Percentiles rank a stretch among this genome's conserved stretches.
Evolutionary conservation across 1,284 basidiomycete genomes (phyloP).

Genomic region (Marasmius tenuissimus): DNA sequence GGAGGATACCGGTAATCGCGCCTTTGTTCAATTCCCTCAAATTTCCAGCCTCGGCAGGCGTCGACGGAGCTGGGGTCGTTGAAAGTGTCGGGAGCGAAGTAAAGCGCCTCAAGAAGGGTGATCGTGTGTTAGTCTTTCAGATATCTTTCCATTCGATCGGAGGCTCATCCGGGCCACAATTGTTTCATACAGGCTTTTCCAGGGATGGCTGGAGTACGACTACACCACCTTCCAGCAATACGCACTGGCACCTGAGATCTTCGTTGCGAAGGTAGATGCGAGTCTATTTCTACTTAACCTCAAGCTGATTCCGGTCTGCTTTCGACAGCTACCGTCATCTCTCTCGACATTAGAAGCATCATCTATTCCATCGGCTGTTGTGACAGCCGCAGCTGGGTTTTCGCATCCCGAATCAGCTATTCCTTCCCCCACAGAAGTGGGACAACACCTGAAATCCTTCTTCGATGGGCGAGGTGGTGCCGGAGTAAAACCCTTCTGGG

Average conservation of each 20-base stretch:
- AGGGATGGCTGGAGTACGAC: slow-evolving; percentile 35
- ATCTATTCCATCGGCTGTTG: background rate
- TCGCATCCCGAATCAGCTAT: background rate
- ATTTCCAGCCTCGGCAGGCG: too few relatives aligned
- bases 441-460: slow-evolving; percentile 31
- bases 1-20: too few relatives aligned
- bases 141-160: slow-evolving; percentile 9
- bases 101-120: too few relatives aligned
- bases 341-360: slow-evolving; percentile 28
- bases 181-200: slow-evolving; percentile 39
- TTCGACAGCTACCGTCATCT: background rate
- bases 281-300: background rate
- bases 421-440: background rate
- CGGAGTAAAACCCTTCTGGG: slow-evolving; percentile 27
- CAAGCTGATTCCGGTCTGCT: background rate
- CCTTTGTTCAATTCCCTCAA: too few relatives aligned
- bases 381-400: background rate
- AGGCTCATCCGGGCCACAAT: too few relatives aligned
- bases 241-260: slow-evolving; percentile 36
- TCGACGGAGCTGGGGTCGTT: too few relatives aligned
- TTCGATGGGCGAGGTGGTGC: slow-evolving; percentile 26
- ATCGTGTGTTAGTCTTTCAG: slow-evolving; percentile 49
- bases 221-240: slow-evolving; percentile 51
- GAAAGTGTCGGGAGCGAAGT: too few relatives aligned
- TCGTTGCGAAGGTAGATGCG: slow-evolving; percentile 40